Base-by-base conservation (phyloP, 2,329 filamentous ascomycete species). In the Aaosphaeria pasadenensis region DNA sequence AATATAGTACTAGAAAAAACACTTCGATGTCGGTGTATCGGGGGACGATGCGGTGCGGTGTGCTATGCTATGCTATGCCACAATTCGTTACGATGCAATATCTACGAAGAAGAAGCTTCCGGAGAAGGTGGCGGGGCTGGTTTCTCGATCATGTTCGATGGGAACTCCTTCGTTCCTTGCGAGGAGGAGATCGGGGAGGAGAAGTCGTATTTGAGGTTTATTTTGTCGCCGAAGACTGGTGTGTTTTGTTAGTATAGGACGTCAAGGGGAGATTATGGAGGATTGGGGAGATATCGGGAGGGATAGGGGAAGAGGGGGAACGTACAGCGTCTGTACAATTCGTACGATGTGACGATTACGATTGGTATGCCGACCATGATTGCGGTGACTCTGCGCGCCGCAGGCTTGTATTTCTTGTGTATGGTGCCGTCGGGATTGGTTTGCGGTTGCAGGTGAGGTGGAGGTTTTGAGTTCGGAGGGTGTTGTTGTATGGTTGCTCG, bases 331-430 rank as follows among this genome's bases (percentile, higher is more conserved):
- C 56, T 46, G 39, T 60, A 68, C 48, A 71, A 36, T 44, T 70
- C 64, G 24, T 53, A 67, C 17, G 67, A 60, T 31, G 62, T 53
- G 24, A 71, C 67, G 7, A 70, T 30, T 0, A 67, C 52, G 31
- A 71, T 46, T 1, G 69, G 69, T 31, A 69, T 47, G 7, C 60
- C 63, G 6, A 71, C 67, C 5, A 71, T 68, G 5, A 71, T 66
- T 9, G 59, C 56, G 31, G 60, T 64, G 1, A 70, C 55, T 1
- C 64, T 48, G 2, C 67, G 52, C 41, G 59, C 62, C 1, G 64
- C 62, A 4, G 59, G 57, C 44, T 62, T 62, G 56, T 71, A 71
- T 39, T 69, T 66, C 1, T 51, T 42, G 13, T 62, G 61, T 17
- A 69, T 44, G 5, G 50, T 47, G 7, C 53, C 57, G 33, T 62